These are phyloP conservation scores for Raffaelea albimanens DNA, from an alignment of 2,329 filamentous ascomycete species.

Conservation along the genomic window DNA sequence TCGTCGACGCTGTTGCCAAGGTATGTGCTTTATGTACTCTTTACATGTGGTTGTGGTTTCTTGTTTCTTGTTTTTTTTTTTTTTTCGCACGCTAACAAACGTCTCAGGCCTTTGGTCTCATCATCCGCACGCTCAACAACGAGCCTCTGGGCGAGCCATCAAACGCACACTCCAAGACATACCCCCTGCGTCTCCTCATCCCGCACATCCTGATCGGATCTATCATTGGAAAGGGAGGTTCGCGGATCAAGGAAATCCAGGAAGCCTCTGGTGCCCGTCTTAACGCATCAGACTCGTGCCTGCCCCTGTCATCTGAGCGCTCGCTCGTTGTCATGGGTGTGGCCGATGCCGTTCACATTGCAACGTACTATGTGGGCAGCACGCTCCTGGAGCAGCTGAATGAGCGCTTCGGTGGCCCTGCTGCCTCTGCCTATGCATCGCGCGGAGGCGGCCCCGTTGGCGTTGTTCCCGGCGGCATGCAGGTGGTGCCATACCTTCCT, in stretches of 20 bases:
- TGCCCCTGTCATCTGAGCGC: conserved; percentile 90
- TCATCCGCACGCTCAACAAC: conserved; percentile 96
- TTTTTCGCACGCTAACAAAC: conserved; percentile 1
- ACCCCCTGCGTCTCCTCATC: conserved; percentile 88
- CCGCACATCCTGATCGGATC: conserved; percentile 96
- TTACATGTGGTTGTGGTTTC: background rate
- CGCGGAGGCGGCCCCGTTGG: conserved; percentile 88
- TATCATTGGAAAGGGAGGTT: conserved; percentile 95
- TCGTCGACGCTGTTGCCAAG: conserved; percentile 94
- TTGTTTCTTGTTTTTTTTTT: background rate
- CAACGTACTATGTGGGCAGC: conserved; percentile 96
- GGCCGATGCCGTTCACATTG: conserved; percentile 96
- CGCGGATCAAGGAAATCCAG: conserved; percentile 95
- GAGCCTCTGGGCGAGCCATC: conserved; percentile 83
- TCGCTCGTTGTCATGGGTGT: conserved; percentile 98
- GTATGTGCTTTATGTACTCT: conserved; percentile 36
- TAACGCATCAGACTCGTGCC: conserved; percentile 90
- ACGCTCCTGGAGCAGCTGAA: conserved; percentile 97
- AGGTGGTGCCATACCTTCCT: conserved; percentile 95
- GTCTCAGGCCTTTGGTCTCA: conserved; percentile 80
- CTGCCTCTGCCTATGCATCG: conserved; percentile 94
- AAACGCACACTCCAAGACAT: conserved; percentile 90
- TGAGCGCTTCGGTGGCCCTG: conserved; percentile 89
- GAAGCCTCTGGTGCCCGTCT: conserved; percentile 93
- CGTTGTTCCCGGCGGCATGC: conserved; percentile 93